Conservation (phyloP, 2,329 filamentous ascomycete genomes). For the Chrysoporthe austroafricana region DNA sequence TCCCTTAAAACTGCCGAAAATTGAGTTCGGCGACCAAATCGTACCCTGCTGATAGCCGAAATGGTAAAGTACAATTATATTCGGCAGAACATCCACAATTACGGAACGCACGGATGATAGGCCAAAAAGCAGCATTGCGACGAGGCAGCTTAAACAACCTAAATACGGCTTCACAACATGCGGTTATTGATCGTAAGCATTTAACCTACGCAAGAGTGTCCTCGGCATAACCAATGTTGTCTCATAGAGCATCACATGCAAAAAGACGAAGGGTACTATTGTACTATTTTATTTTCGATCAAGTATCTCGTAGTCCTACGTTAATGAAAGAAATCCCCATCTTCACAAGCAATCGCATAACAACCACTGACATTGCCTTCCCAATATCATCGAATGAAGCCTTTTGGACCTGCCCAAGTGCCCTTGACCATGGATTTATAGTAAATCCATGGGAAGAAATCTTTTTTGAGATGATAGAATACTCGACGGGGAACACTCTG, state of each 20-base stretch:
- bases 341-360: background rate
- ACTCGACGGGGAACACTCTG: slow-evolving; percentile 58
- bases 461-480: slow-evolving; percentile 67
- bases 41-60: background rate
- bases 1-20: background rate
- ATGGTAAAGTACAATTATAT: background rate
- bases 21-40: background rate
- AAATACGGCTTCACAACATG: background rate
- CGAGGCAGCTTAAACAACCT: background rate
- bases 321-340: background rate
- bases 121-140: no score
- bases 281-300: background rate
- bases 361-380: background rate
- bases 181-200: background rate
- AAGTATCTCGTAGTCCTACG: no score
- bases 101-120: background rate
- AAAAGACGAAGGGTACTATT: background rate
- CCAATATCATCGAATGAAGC: slow-evolving; percentile 37
- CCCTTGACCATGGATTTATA: slow-evolving; percentile 63
- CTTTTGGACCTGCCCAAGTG: slow-evolving; percentile 64
- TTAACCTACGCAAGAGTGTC: background rate
- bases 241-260: background rate
- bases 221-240: background rate
- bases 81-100: background rate
- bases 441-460: slow-evolving; percentile 72